phyloP scores from a whole-genome alignment of 768 basidiomycete genomes.

The Lanmaoa rubissima region DNA sequence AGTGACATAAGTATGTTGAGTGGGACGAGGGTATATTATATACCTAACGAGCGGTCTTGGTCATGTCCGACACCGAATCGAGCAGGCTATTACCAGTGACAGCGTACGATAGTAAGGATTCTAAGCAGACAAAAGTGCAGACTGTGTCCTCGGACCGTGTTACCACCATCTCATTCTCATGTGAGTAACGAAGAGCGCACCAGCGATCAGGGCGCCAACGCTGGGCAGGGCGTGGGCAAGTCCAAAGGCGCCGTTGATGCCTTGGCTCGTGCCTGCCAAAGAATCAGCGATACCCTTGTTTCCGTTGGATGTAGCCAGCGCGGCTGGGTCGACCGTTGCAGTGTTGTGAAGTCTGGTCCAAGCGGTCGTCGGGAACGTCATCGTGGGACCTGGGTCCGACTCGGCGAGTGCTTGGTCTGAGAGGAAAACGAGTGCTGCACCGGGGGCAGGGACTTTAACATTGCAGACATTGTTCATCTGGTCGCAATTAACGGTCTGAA shows the following conservation, averaged over 20 bases:
- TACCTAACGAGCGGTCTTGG: conserved; percentile 4
- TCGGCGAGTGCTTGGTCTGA: conserved; percentile 40
- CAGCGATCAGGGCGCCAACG: conserved; percentile 12
- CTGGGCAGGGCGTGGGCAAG: conserved; percentile 11
- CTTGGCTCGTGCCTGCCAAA: conserved; percentile 10
- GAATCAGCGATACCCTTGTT: conserved; percentile 33
- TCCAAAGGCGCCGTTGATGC: neutral
- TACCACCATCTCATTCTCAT: neutral
- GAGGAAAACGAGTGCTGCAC: conserved; percentile 75
- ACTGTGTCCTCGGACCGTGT: conserved; percentile 1
- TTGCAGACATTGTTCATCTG: conserved; percentile 49
- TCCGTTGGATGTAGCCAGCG: conserved; percentile 67
- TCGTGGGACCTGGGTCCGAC: conserved; percentile 32
- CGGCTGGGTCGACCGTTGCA: conserved; percentile 50
- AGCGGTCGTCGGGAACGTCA: conserved; percentile 58
- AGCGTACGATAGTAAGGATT: conserved; percentile 10
- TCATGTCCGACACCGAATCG: neutral
- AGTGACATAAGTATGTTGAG: conserved; percentile 14
- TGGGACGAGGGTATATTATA: conserved; percentile 14
- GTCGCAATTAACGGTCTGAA: conserved; percentile 63
- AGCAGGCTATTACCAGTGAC: conserved; percentile 2
- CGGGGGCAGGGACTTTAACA: conserved; percentile 66
- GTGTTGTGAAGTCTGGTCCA: conserved; percentile 37
- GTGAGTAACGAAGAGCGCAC: conserved; percentile 13
- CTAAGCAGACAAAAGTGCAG: conserved; percentile 9